Conservation (phyloP, 805 yeast genomes). For the Metschnikowia lunata region DNA sequence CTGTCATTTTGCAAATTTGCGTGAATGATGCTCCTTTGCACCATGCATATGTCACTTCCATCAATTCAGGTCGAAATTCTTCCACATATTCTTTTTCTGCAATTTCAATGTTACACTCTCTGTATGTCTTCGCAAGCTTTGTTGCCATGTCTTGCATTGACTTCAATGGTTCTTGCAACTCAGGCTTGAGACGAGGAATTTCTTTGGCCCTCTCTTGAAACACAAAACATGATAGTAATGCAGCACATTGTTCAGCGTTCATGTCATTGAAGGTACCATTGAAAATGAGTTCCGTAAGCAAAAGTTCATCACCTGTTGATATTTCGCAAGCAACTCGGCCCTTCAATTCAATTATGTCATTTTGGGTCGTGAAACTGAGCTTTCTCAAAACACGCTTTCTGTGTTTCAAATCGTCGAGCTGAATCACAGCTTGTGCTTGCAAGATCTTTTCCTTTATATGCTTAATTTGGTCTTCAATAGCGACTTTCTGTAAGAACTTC, state of each 20-base stretch:
- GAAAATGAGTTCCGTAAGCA: slow-evolving; percentile 87
- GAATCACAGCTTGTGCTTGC: slow-evolving; percentile 88
- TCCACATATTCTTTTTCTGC: slow-evolving; percentile 91
- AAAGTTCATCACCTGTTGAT: slow-evolving; percentile 80
- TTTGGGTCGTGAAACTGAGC: slow-evolving; percentile 80
- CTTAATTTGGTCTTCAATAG: slow-evolving; percentile 55
- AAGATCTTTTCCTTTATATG: slow-evolving; percentile 57
- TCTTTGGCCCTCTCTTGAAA: slow-evolving; percentile 95
- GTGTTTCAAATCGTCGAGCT: slow-evolving; percentile 87
- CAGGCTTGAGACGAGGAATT: slow-evolving; percentile 79
- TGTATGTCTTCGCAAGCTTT: slow-evolving; percentile 82
- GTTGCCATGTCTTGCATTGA: slow-evolving; percentile 87
- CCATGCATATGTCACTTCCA: slow-evolving; percentile 98
- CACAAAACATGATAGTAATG: slow-evolving; percentile 88
- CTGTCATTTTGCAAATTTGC: slow-evolving; percentile 97
- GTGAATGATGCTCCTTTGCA: slow-evolving; percentile 94
- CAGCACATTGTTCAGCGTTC: slow-evolving; percentile 86
- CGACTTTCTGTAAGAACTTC: slow-evolving; percentile 61
- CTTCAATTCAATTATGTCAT: slow-evolving; percentile 89
- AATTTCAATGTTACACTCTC: slow-evolving; percentile 85
- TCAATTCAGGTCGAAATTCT: slow-evolving; percentile 83
- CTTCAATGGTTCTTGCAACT: slow-evolving; percentile 86
- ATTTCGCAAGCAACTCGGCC: slow-evolving; percentile 98
- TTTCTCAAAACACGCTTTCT: slow-evolving; percentile 91
- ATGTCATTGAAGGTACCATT: slow-evolving; percentile 92